These are phyloP conservation scores for Sporothrix globosa DNA, from an alignment of 2,329 filamentous ascomycete genomes.

Conservation along the genomic window DNA sequence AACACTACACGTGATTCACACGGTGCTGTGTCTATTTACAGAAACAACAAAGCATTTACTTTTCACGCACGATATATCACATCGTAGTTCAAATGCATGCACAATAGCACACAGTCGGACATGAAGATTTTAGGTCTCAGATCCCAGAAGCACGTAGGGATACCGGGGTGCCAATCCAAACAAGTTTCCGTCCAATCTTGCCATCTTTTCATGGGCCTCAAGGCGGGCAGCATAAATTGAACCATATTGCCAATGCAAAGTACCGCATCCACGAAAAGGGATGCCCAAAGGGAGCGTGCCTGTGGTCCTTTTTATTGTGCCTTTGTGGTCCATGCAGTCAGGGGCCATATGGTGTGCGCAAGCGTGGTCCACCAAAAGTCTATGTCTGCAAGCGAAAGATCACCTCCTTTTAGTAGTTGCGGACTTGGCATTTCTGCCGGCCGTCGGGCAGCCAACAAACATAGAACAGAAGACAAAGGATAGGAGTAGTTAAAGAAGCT, in stretches of 20 bases:
- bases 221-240: conserved; percentile 1
- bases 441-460: not conserved
- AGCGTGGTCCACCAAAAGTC: conserved; percentile 22
- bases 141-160: not conserved
- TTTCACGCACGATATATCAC: not conserved
- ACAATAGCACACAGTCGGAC: not conserved
- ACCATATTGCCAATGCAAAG: conserved; percentile 11
- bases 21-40: not conserved
- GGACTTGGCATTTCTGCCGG: not conserved
- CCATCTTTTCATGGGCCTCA: not conserved
- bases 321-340: not conserved
- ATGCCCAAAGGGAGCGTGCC: not conserved
- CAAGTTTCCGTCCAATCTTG: conserved; percentile 10
- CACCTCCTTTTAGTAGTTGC: conserved; percentile 7
- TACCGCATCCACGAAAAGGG: not conserved
- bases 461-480: not conserved
- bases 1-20: not conserved
- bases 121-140: not conserved
- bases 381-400: not conserved
- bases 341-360: conserved; percentile 26
- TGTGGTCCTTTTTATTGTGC: conserved; percentile 13
- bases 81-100: no score
- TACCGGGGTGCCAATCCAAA: not conserved
- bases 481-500: not conserved
- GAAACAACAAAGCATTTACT: not conserved